Base-by-base conservation (phyloP, 805 yeast genomes). In the Starmera dryadoides region DNA sequence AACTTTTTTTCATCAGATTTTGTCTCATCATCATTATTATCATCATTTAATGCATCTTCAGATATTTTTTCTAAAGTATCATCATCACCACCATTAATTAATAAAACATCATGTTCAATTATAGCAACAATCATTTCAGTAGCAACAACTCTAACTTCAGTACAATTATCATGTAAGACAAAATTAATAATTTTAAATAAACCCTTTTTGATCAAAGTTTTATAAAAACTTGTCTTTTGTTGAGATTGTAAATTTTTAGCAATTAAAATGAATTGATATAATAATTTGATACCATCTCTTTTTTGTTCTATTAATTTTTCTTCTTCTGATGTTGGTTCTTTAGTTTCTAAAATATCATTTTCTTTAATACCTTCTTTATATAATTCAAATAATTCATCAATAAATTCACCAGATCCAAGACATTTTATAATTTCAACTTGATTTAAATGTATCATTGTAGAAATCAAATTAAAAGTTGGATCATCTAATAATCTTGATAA, bases 401-500 rank as follows among this genome's bases (percentile, higher is more conserved):
- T 62, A 51, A 85, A 85, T 8, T 59, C 58, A 8, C 59, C 59
- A 32, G 72, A 68, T 47, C 73, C 75, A 32, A 86, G 60, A 48
- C 66, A 79, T 31, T 71, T 71, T 22, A 86, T 69, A 17, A 87
- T 73, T 35, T 77, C 79, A 21, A 77, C 74, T 49, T 86, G 91
- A 52, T 84, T 80, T 47, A 69, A 59, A 50, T 77, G 80, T 5
- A 86, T 81, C 63, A 83, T 63, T 1, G 84, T 76, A 15, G 81
- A 66, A 29, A 93, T 69, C 42, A 83, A 64, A 44, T 74, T 75
- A 52, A 80, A 77, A 4, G 88, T 74, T 33, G 80, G 75, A 55
- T 91, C 98, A 56, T 91, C 98, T 35, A 91, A 57, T 32, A 81
- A 63, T 38, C 96, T 67, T 4, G 93, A 89, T 21, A 91, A 62